phyloP scores from a whole-genome alignment of 768 basidiomycete species.

The Krasilnikovozyma curviuscula region DNA sequence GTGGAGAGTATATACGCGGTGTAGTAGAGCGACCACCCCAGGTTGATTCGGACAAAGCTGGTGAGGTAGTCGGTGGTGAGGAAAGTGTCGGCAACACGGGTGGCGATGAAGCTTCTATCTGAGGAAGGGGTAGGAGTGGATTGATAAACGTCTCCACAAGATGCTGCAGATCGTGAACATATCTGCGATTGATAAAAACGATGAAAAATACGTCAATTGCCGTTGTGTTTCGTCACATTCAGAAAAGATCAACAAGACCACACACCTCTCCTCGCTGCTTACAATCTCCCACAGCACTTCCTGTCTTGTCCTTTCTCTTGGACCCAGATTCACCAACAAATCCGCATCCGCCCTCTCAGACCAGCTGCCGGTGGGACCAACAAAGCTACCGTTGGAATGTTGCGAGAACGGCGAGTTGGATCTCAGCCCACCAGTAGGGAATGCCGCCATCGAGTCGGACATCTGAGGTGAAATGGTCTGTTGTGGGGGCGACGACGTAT shows the following conservation, averaged over 20 bases:
- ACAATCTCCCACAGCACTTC: constrained; percentile 96
- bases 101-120: constrained; percentile 18
- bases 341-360: constrained; percentile 88
- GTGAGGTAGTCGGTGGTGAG: constrained; percentile 40
- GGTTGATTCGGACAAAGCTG: background rate
- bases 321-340: constrained; percentile 77
- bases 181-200: constrained; percentile 35
- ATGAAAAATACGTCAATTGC: background rate
- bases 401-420: constrained; percentile 67
- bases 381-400: constrained; percentile 46
- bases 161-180: constrained; percentile 70
- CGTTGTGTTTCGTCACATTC: background rate
- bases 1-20: background rate
- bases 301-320: constrained; percentile 81
- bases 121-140: constrained; percentile 65
- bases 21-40: too few species aligned
- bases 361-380: constrained; percentile 48
- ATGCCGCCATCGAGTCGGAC: too few species aligned
- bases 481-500: too few species aligned
- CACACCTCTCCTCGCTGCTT: constrained; percentile 78
- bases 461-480: too few species aligned
- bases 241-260: constrained; percentile 4
- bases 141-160: constrained; percentile 89
- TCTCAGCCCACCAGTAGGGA: constrained; percentile 36
- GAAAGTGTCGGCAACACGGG: constrained; percentile 19